These are phyloP conservation scores for Sporothrix euskadiensis DNA, from an alignment of 2,329 filamentous ascomycete species.

Conservation along the genomic window DNA sequence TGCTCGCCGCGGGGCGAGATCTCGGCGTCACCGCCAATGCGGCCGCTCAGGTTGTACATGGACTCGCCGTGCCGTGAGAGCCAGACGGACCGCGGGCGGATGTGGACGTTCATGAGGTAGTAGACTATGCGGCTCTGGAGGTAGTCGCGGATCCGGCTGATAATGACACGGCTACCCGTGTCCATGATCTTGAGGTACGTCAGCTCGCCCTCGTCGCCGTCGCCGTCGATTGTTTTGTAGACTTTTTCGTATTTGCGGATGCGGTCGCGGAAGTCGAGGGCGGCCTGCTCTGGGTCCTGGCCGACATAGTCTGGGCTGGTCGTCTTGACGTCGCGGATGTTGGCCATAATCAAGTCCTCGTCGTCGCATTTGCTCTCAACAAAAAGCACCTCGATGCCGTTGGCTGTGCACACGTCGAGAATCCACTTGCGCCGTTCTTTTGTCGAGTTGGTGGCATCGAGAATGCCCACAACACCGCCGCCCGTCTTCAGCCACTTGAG, in stretches of 20 bases:
- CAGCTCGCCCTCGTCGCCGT: slow-evolving; percentile 74
- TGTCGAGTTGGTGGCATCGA: slow-evolving; percentile 96
- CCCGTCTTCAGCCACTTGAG: slow-evolving; percentile 80
- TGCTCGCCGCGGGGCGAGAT: slow-evolving; percentile 83
- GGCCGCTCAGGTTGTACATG: slow-evolving; percentile 82
- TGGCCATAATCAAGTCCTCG: slow-evolving; percentile 94
- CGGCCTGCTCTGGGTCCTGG: slow-evolving; percentile 89
- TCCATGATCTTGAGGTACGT: slow-evolving; percentile 98
- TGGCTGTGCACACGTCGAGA: slow-evolving; percentile 70
- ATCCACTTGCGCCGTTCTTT: slow-evolving; percentile 90
- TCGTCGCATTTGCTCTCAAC: slow-evolving; percentile 98
- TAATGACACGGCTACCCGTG: slow-evolving; percentile 92
- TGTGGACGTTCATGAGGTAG: slow-evolving; percentile 98
- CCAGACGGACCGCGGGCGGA: slow-evolving; percentile 95
- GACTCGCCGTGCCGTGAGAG: slow-evolving; percentile 96
- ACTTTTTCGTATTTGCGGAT: slow-evolving; percentile 98
- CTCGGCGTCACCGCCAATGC: slow-evolving; percentile 89
- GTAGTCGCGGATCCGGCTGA: slow-evolving; percentile 97
- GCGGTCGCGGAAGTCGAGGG: slow-evolving; percentile 86
- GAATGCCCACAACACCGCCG: slow-evolving; percentile 87
- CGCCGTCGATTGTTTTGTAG: slow-evolving; percentile 87
- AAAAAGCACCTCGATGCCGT: slow-evolving; percentile 86
- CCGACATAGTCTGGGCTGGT: slow-evolving; percentile 93
- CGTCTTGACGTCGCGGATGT: slow-evolving; percentile 96
- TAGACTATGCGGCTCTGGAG: slow-evolving; percentile 95